Percentiles rank a stretch among this genome's conserved stretches.
Evolutionary conservation across 1,284 basidiomycete genomes (phyloP).

Genomic region (Heliocybe sulcata): DNA sequence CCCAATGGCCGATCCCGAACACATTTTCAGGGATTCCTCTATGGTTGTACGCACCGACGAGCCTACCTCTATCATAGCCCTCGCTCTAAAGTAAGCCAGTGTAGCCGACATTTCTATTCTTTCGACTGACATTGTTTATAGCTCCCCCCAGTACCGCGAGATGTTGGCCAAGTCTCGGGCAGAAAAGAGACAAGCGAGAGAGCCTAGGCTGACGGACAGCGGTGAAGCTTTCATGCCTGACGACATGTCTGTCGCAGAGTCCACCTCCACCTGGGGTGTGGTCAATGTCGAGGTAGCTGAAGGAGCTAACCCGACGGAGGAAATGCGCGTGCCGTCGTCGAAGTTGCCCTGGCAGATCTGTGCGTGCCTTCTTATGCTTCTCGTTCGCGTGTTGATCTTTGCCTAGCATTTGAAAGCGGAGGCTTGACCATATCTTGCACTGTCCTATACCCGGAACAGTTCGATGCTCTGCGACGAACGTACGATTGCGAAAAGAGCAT

Average conservation of each 20-base stretch:
- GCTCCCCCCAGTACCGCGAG: conserved; percentile 85
- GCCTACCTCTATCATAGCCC: conserved; percentile 96
- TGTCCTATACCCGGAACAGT: conserved; percentile 95
- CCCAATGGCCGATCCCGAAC: conserved; percentile 71
- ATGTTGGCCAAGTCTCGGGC: conserved; percentile 71
- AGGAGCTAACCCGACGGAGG: conserved; percentile 65
- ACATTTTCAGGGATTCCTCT: conserved; percentile 91
- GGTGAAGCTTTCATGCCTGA: conserved; percentile 84
- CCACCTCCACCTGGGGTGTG: conserved; percentile 80
- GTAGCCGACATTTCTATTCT: not conserved
- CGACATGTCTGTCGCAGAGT: conserved; percentile 71
- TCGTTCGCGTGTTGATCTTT: conserved; percentile 8
- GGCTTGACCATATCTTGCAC: conserved; percentile 94
- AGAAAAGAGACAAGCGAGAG: conserved; percentile 62
- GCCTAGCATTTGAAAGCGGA: conserved; percentile 79
- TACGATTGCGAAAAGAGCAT: conserved; percentile 94
- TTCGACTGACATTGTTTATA: conserved; percentile 21
- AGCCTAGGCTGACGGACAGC: conserved; percentile 60
- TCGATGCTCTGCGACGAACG: conserved; percentile 87
- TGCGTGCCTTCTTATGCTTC: conserved; percentile 27
- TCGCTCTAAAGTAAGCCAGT: conserved; percentile 76
- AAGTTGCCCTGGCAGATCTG: conserved; percentile 76
- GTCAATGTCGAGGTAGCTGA: conserved; percentile 70
- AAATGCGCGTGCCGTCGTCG: conserved; percentile 68
- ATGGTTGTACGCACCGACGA: conserved; percentile 97